phyloP scores from a whole-genome alignment of 495 filamentous ascomycete genomes.

The Penicillium canariense region DNA sequence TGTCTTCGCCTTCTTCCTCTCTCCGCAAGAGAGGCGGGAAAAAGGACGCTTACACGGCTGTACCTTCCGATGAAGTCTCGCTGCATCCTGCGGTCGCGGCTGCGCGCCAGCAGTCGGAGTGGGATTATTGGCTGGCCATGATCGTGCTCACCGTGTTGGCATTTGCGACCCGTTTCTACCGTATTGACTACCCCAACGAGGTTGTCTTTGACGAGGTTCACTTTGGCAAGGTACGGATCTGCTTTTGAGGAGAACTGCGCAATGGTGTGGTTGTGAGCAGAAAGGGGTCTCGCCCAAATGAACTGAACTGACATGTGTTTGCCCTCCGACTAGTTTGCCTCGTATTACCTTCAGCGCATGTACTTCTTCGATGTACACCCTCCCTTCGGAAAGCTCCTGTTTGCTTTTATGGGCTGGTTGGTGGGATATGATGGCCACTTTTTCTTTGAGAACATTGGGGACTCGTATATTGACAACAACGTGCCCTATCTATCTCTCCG shows the following conservation, averaged over 20 bases:
- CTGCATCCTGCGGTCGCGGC: conserved; percentile 20
- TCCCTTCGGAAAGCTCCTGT: conserved; percentile 73
- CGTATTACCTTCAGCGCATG: conserved; percentile 93
- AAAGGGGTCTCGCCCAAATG: neutral
- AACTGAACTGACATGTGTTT: conserved; percentile 16
- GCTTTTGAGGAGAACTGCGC: neutral
- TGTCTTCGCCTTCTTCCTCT: conserved; percentile 44
- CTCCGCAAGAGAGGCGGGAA: conserved; percentile 53
- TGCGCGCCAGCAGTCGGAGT: conserved; percentile 53
- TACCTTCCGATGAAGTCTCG: conserved; percentile 31
- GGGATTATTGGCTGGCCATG: conserved; percentile 83
- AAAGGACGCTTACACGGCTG: conserved; percentile 36
- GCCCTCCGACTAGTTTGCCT: conserved; percentile 67
- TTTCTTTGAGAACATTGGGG: conserved; percentile 98
- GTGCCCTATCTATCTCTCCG: conserved; percentile 96
- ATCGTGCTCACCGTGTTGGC: conserved; percentile 75
- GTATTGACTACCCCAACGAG: conserved; percentile 89
- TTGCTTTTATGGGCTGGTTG: conserved; percentile 93
- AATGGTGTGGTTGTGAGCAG: neutral
- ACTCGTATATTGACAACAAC: conserved; percentile 95
- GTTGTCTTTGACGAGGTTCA: conserved; percentile 99
- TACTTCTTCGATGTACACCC: conserved; percentile 99
- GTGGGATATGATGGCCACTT: conserved; percentile 94
- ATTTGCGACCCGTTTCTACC: conserved; percentile 91
- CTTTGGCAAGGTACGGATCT: conserved; percentile 85